Evolutionary conservation across 306 rosid genomes (phyloP).

Genomic region (Hylodesmum podocarpum): DNA sequence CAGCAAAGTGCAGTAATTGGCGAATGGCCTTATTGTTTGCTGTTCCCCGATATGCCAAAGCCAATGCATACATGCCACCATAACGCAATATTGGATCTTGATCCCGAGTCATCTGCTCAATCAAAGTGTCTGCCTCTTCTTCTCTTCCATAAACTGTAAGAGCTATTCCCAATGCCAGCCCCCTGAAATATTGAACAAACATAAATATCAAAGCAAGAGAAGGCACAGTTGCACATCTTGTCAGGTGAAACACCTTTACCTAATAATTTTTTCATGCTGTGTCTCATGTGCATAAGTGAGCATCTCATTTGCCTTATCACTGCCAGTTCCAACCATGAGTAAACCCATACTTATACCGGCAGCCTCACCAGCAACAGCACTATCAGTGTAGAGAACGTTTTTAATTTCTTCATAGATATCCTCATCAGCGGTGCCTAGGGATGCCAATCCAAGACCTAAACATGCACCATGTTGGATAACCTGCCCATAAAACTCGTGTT

Average conservation of each 20-base stretch:
- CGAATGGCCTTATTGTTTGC: conserved; percentile 98
- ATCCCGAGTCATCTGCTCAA: conserved; percentile 97
- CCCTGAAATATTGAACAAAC: conserved; percentile 52
- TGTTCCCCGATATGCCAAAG: conserved; percentile 92
- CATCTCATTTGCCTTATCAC: conserved; percentile 98
- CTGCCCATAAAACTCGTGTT: conserved; percentile 43
- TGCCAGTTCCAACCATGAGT: conserved; percentile 98
- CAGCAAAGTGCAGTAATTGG: conserved; percentile 93
- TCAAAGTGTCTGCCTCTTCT: conserved; percentile 94
- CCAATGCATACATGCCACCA: conserved; percentile 99
- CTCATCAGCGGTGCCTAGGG: conserved; percentile 94
- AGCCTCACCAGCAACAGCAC: conserved; percentile 98
- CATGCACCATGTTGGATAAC: conserved; percentile 99
- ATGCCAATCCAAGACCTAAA: conserved; percentile 95
- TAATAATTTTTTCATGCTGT: conserved; percentile 87
- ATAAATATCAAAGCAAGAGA: conserved; percentile 23
- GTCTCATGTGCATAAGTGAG: conserved; percentile 97
- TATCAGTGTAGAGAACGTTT: conserved; percentile 85
- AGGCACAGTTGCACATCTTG: neutral
- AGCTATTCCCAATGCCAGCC: conserved; percentile 89
- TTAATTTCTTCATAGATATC: conserved; percentile 86
- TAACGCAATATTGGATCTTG: conserved; percentile 95
- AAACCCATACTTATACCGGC: conserved; percentile 98
- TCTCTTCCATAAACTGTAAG: conserved; percentile 98
- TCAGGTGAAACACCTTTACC: conserved; percentile 45